Percentiles rank a stretch among this genome's conserved stretches.
These are phyloP conservation scores for Arachnomyces sp. DNA, from an alignment of 2,329 filamentous ascomycete genomes.

Conservation along the genomic window DNA sequence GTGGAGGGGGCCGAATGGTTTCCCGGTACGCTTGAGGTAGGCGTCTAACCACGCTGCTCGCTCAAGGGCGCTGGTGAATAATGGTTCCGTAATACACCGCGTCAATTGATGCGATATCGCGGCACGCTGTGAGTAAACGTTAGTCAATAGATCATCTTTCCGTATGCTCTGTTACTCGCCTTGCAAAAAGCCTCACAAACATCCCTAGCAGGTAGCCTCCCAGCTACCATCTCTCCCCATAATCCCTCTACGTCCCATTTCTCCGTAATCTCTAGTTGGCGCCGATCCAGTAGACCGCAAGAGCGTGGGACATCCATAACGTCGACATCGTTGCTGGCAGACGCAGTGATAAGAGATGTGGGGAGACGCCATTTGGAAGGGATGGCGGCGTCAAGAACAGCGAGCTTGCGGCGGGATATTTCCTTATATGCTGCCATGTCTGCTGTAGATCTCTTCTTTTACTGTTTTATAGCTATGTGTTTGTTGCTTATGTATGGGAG, in stretches of 20 bases:
- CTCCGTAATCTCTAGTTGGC: conserved; percentile 51
- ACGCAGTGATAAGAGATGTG: conserved; percentile 25
- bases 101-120: conserved; percentile 36
- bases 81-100: conserved; percentile 46
- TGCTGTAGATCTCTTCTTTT: no score
- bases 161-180: conserved; percentile 23
- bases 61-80: conserved; percentile 44
- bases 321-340: conserved; percentile 26
- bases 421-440: conserved; percentile 17
- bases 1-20: conserved; percentile 51
- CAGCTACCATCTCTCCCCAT: conserved; percentile 25
- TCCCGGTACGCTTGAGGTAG: conserved; percentile 31
- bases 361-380: conserved; percentile 34
- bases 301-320: conserved; percentile 45
- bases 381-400: conserved; percentile 29
- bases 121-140: conserved; percentile 21
- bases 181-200: conserved; percentile 51
- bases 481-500: no score
- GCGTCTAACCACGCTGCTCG: conserved; percentile 43
- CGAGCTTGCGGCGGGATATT: conserved; percentile 33
- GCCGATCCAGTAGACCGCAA: conserved; percentile 44
- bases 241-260: conserved; percentile 39
- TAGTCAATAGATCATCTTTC: not conserved
- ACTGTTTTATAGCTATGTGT: no score
- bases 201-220: conserved; percentile 33